Evolutionary conservation across 2,329 filamentous ascomycete species (phyloP).

Genomic region (Lasiodiplodia gonubiensis): DNA sequence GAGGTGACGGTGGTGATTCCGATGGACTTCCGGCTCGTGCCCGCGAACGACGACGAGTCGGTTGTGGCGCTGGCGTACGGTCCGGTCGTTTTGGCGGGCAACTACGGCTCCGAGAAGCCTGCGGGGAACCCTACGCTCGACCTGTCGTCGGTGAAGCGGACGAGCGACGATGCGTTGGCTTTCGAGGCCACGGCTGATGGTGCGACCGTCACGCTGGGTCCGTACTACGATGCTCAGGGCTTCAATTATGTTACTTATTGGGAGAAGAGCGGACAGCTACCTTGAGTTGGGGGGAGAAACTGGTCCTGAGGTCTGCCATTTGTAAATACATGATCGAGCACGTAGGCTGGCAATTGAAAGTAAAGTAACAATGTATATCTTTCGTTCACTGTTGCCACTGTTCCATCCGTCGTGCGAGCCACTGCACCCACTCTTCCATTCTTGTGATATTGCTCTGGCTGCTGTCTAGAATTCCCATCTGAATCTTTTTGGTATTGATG

Average conservation of each 20-base stretch:
- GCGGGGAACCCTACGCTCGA: slow-evolving; percentile 32
- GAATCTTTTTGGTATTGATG: too few species aligned
- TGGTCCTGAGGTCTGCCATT: background rate
- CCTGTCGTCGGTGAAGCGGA: slow-evolving; percentile 32
- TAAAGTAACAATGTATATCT: too few species aligned
- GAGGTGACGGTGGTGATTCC: slow-evolving; percentile 52
- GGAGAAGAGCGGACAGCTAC: slow-evolving; percentile 30
- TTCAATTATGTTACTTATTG: slow-evolving; percentile 40
- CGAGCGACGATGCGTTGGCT: slow-evolving; percentile 27
- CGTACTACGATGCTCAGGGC: slow-evolving; percentile 38
- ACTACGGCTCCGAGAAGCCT: slow-evolving; percentile 47
- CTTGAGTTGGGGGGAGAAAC: background rate
- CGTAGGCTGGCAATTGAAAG: too few species aligned
- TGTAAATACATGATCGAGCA: background rate
- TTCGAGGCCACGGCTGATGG: slow-evolving; percentile 35
- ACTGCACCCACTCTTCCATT: too few species aligned
- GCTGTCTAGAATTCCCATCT: too few species aligned
- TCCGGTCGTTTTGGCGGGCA: slow-evolving; percentile 53
- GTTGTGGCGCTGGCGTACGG: slow-evolving; percentile 57
- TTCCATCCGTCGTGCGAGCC: too few species aligned
- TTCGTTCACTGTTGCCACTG: too few species aligned
- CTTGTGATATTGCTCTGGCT: rapidly evolving
- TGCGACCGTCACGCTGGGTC: slow-evolving; percentile 32
- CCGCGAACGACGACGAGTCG: slow-evolving; percentile 55
- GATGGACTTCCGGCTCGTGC: slow-evolving; percentile 51